phyloP scores from a whole-genome alignment of 1,284 basidiomycete species.

The Macrocystidia cucumis region DNA sequence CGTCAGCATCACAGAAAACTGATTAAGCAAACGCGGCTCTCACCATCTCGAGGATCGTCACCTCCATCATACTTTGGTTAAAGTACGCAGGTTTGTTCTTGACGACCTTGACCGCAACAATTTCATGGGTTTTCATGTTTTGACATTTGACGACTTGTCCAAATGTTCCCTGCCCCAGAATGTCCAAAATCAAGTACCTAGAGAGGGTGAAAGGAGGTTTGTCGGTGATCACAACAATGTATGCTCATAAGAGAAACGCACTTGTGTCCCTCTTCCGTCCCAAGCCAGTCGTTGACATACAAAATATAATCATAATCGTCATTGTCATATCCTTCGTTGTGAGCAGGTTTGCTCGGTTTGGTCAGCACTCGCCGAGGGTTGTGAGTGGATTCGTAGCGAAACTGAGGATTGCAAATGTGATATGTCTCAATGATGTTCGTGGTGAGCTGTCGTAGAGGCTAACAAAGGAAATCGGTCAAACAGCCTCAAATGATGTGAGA shows the following conservation, averaged over 20 bases:
- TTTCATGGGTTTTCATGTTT: slow-evolving; percentile 98
- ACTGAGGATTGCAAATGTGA: slow-evolving; percentile 86
- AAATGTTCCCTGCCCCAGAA: slow-evolving; percentile 97
- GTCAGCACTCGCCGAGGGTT: slow-evolving; percentile 93
- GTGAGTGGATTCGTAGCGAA: slow-evolving; percentile 87
- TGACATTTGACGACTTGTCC: slow-evolving; percentile 99
- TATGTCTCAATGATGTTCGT: slow-evolving; percentile 84
- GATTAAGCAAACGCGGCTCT: slow-evolving; percentile 29
- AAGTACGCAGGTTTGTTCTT: slow-evolving; percentile 99
- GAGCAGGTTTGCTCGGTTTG: slow-evolving; percentile 88
- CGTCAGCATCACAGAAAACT: slow-evolving; percentile 6
- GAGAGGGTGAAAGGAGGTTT: slow-evolving; percentile 10
- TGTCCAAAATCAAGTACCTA: slow-evolving; percentile 96
- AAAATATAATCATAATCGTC: slow-evolving; percentile 97
- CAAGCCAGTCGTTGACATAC: slow-evolving; percentile 94
- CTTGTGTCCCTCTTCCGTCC: slow-evolving; percentile 88
- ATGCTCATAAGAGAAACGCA: slow-evolving; percentile 31
- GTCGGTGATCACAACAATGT: slow-evolving; percentile 6
- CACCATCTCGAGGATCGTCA: slow-evolving; percentile 93
- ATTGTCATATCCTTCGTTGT: slow-evolving; percentile 95
- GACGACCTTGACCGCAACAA: slow-evolving; percentile 98
- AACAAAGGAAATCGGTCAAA: slow-evolving; percentile 1
- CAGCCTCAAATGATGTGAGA: slow-evolving; percentile 12
- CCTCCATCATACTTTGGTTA: slow-evolving; percentile 99
- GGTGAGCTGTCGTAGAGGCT: slow-evolving; percentile 87